A percentile compares a stretch with the other conserved stretches of the same genome.
Evolutionary conservation across 257 asterid species (phyloP).

Genomic region (Buddleja alternifolia): DNA sequence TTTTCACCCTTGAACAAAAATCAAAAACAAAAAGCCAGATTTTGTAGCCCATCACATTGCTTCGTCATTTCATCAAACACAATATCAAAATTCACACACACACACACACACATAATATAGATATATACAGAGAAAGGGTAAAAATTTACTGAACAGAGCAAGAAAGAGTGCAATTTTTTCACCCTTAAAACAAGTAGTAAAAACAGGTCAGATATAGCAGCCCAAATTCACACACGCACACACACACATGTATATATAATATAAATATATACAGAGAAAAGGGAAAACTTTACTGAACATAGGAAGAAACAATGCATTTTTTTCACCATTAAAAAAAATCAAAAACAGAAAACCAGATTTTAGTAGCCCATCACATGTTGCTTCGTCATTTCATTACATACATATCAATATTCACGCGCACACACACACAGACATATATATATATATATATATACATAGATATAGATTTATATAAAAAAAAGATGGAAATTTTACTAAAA

Average conservation of each 20-base stretch:
- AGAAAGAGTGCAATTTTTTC: no score
- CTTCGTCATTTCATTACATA: no score
- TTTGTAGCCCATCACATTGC: neutral
- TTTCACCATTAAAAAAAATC: neutral
- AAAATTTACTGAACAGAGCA: no score
- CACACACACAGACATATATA: neutral
- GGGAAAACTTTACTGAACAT: neutral
- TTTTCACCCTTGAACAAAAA: neutral
- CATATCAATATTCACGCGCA: neutral
- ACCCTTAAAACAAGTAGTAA: no score
- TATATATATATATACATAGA: no score
- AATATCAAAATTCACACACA: neutral
- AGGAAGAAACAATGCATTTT: neutral
- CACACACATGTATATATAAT: neutral
- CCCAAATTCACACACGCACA: constrained; percentile 8
- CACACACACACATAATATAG: no score
- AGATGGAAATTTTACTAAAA: no score
- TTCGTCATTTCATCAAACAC: neutral
- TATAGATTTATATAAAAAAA: no score
- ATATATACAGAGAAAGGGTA: no score
- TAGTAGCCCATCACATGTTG: neutral
- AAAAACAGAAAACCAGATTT: neutral
- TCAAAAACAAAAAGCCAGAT: neutral
- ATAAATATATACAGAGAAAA: neutral
- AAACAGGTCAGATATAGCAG: no score